Evolutionary conservation across 345 rosid species (phyloP).

Genomic region (Kernera saxatilis): DNA sequence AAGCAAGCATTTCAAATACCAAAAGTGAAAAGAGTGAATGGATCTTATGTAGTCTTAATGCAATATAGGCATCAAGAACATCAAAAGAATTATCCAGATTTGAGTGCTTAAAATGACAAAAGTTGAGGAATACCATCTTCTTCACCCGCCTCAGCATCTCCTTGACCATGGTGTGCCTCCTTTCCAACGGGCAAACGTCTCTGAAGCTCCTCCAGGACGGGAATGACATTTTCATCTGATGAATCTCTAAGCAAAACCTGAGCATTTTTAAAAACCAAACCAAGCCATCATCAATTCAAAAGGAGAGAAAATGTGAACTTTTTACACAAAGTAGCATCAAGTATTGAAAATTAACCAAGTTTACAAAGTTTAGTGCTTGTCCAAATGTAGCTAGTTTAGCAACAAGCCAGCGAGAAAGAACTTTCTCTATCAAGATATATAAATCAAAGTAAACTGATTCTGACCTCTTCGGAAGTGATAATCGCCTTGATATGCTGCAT

Average conservation of each 20-base stretch:
- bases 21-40: background rate
- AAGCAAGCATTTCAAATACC: conserved; percentile 1
- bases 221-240: conserved; percentile 65
- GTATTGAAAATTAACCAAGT: background rate
- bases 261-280: background rate
- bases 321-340: background rate
- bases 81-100: too few relatives aligned
- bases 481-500: conserved; percentile 92
- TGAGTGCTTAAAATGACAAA: too few relatives aligned
- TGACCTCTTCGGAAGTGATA: conserved; percentile 89
- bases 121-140: conserved; percentile 60
- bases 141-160: conserved; percentile 59
- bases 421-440: too few relatives aligned
- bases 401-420: background rate
- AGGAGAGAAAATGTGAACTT: background rate
- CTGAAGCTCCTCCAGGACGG: conserved; percentile 81
- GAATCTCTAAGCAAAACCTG: conserved; percentile 90
- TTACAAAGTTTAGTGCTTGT: too few relatives aligned
- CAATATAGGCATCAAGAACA: too few relatives aligned
- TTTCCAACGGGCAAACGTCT: conserved; percentile 52
- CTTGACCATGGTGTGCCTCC: conserved; percentile 34
- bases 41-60: background rate
- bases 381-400: too few relatives aligned
- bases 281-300: background rate
- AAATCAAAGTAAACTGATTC: conserved; percentile 8